Evolutionary conservation across 2,329 filamentous ascomycete genomes (phyloP), one percentile per base, ranked within the genome.

Genomic region (Didymella sp.): DNA sequence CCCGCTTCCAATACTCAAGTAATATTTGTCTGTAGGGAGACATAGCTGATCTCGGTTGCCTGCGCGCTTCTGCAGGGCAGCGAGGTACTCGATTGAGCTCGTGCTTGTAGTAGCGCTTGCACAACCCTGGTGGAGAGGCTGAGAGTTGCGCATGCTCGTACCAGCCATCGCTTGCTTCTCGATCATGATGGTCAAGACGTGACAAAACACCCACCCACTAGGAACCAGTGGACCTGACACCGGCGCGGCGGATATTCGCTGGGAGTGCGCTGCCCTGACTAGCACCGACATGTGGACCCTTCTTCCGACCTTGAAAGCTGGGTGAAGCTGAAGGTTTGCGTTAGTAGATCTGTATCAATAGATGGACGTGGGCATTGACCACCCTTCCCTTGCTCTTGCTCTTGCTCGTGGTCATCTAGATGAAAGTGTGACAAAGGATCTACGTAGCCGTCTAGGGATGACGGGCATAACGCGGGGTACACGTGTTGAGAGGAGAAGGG

Each of bases 211-310:
- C 35, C 35, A 56, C 13, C 46, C 53, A 57, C 24, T 35, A 56
- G 43, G 42, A 22, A 47, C 37, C 35, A 38, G 24, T 57, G 54
- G 54, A 51, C 37, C 30, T 48, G 28, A 21, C 47, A 44, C 54
- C 54, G 54, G n/a, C 37, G 13, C 43, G 54, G 38, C 41, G 48
- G 24, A n/a, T 25, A 37, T 12, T 35, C 48, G 31, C 19, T 48
- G 24, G n/a, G 37, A 22, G 25, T 19, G 21, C 19, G 27, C 44
- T 17, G 30, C 30, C 41, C 25, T 42, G 28, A 42, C 42, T 56
- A 51, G 28, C 41, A 6, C 24, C 21, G 19, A 30, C 31, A 27
- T 41, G 33, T 48, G 38, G 48, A 48, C 43, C 28, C 35, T 48
- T 30, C 24, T n/a, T 38, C 19, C 27, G 9, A 7, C 19, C 25